Evolutionary conservation across 1,284 basidiomycete species (phyloP).

Genomic region (Tilletiopsis washingtonensis): DNA sequence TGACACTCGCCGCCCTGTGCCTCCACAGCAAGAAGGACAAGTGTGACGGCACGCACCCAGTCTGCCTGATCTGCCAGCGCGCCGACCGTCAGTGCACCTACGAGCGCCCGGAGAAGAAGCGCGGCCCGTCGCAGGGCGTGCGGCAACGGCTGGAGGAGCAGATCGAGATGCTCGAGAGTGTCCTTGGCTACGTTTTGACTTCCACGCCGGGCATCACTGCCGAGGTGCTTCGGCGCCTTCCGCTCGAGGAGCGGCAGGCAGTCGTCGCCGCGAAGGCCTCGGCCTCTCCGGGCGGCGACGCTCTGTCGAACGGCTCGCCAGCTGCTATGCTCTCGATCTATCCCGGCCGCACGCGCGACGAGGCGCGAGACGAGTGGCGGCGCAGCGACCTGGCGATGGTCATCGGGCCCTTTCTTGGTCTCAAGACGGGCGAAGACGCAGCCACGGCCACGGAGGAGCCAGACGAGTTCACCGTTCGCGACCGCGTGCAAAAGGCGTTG

Average conservation of each 20-base stretch:
- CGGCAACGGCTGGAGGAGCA: conserved; percentile 8
- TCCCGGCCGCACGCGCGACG: not conserved
- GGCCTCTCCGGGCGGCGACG: too few species aligned
- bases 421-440: too few species aligned
- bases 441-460: too few species aligned
- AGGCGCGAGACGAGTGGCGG: conserved; percentile 3
- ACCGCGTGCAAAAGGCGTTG: too few species aligned
- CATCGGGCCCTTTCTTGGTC: not conserved
- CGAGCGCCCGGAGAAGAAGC: conserved; percentile 9
- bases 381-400: not conserved
- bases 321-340: too few species aligned
- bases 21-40: conserved; percentile 7
- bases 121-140: conserved; percentile 10
- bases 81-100: conserved; percentile 6
- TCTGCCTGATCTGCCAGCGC: conserved; percentile 6
- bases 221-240: not conserved
- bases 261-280: too few species aligned
- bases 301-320: too few species aligned
- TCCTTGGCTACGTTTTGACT: conserved; percentile 3
- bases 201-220: not conserved
- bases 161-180: conserved; percentile 7
- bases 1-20: not conserved
- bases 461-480: too few species aligned
- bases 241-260: conserved; percentile 1
- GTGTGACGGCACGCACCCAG: conserved; percentile 8